A percentile compares a stretch with the other conserved stretches of the same genome.
Evolutionary conservation across 2,329 filamentous ascomycete genomes (phyloP).

Genomic region (Neofusicoccum kwambonambiense): DNA sequence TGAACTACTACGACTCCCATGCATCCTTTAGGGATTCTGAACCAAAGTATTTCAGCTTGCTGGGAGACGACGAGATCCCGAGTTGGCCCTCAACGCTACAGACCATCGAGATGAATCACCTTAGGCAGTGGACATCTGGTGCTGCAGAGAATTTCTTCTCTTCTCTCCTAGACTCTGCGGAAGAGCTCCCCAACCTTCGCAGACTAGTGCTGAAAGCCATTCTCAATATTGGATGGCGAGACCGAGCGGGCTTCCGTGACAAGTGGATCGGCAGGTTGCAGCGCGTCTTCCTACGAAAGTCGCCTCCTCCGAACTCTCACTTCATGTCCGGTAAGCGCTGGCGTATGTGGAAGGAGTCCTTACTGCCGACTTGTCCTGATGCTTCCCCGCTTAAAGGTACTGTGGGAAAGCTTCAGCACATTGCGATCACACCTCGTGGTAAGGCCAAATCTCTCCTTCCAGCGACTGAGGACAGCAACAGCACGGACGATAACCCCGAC

Average conservation of each 20-base stretch:
- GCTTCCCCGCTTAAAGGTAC: neutral
- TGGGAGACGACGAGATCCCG: conserved; percentile 64
- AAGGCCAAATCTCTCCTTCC: neutral
- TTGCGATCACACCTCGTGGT: neutral
- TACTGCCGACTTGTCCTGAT: neutral
- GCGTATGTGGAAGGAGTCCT: conserved; percentile 37
- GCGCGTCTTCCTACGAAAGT: conserved; percentile 60
- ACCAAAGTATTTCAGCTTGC: conserved; percentile 69
- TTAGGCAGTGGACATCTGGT: conserved; percentile 70
- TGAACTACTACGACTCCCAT: conserved; percentile 73
- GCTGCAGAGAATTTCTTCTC: conserved; percentile 75
- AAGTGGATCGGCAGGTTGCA: conserved; percentile 73
- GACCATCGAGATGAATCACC: conserved; percentile 70
- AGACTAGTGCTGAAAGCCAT: conserved; percentile 68
- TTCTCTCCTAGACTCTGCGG: conserved; percentile 72
- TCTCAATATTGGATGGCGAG: conserved; percentile 75
- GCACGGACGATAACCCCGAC: neutral
- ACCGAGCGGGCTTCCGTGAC: conserved; percentile 74
- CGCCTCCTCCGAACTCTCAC: conserved; percentile 43
- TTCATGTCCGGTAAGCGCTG: conserved; percentile 46
- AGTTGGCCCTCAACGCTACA: conserved; percentile 74
- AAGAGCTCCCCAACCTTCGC: conserved; percentile 64
- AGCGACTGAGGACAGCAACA: neutral
- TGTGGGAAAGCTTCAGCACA: neutral
- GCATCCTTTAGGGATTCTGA: conserved; percentile 68